phyloP scores from a whole-genome alignment of 768 basidiomycete species.

The Macrolepiota albuminosa region DNA sequence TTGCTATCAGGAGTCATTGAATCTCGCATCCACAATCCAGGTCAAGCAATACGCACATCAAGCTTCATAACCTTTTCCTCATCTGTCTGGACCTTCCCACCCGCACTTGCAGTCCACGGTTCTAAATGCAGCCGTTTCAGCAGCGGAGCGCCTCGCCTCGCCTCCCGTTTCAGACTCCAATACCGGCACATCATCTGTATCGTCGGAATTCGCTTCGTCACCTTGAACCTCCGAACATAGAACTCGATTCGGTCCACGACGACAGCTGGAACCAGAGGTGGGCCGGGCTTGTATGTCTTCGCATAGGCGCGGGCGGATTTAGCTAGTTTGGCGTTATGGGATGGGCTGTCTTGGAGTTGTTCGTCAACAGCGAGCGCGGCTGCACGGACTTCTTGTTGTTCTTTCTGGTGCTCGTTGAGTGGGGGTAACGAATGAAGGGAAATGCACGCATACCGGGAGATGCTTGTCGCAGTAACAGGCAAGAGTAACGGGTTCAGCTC shows the following conservation, averaged over 20 bases:
- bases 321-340: conserved; percentile 39
- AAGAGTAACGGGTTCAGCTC: conserved; percentile 57
- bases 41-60: conserved; percentile 45
- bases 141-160: conserved; percentile 86
- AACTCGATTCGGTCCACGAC: conserved; percentile 75
- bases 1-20: conserved; percentile 26
- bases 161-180: conserved; percentile 97
- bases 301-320: conserved; percentile 90
- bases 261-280: conserved; percentile 84
- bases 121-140: conserved; percentile 92
- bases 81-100: conserved; percentile 62
- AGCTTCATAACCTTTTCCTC: conserved; percentile 81
- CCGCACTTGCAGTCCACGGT: conserved; percentile 88
- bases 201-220: conserved; percentile 76
- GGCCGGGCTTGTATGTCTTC: conserved; percentile 88
- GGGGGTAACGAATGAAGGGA: not conserved
- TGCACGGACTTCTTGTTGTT: conserved; percentile 60
- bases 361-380: conserved; percentile 52
- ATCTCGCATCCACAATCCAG: not conserved
- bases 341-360: conserved; percentile 32
- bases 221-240: conserved; percentile 65
- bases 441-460: conserved; percentile 60
- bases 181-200: conserved; percentile 79
- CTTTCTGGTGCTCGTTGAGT: conserved; percentile 40
- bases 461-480: conserved; percentile 89